These are phyloP conservation scores for Phytophthora palmivora DNA, from an alignment of 352 stramenopile genomes.

Conservation along the genomic window DNA sequence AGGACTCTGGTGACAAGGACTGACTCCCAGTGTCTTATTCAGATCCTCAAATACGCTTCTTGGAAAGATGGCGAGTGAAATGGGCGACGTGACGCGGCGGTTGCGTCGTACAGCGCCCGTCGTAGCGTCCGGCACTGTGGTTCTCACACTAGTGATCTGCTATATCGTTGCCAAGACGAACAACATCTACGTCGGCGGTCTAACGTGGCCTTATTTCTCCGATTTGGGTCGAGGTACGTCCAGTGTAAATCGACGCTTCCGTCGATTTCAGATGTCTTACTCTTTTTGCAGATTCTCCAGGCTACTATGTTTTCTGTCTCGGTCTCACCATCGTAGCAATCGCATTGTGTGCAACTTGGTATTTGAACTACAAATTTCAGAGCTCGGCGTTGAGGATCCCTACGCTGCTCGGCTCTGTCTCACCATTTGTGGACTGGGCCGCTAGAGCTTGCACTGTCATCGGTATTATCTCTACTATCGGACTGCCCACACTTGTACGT, in stretches of 20 bases:
- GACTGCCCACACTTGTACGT: constrained; percentile 59
- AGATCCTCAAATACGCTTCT: background rate
- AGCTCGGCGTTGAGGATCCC: constrained; percentile 37
- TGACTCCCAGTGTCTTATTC: too few relatives aligned
- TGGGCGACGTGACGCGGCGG: constrained; percentile 6
- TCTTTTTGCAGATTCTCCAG: constrained; percentile 45
- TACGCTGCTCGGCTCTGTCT: constrained; percentile 43
- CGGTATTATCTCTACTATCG: constrained; percentile 55
- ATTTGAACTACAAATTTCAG: constrained; percentile 72
- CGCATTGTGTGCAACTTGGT: constrained; percentile 48
- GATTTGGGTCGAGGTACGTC: constrained; percentile 59
- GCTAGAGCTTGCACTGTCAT: constrained; percentile 25
- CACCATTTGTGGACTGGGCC: constrained; percentile 28
- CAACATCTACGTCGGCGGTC: constrained; percentile 59
- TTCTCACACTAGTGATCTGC: constrained; percentile 62
- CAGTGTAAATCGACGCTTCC: background rate
- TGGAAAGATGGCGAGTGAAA: constrained; percentile 1
- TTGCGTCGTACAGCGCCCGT: constrained; percentile 36
- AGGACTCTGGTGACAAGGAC: background rate
- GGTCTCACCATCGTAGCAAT: constrained; percentile 47
- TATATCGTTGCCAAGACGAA: constrained; percentile 56
- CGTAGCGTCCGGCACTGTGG: constrained; percentile 41
- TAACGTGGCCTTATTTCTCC: constrained; percentile 76
- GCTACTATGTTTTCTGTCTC: constrained; percentile 63
- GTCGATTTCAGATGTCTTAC: background rate